Percentiles rank a stretch among this genome's conserved stretches.
Conservation (phyloP, 2,329 filamentous ascomycete species). For the Orbilia ellipsospora region DNA sequence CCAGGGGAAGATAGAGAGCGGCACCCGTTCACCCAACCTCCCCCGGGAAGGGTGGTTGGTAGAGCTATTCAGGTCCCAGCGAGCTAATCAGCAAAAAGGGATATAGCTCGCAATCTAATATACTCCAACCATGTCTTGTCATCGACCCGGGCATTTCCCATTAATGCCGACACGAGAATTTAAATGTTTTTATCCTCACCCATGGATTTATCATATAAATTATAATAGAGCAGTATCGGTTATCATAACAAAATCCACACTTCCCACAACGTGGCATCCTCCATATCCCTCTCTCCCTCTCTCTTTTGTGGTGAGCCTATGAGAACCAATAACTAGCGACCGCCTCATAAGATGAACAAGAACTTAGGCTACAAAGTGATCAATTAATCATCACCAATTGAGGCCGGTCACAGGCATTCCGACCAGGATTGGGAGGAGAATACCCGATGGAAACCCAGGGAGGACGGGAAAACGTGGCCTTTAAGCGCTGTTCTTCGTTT, state of each 20-base stretch:
- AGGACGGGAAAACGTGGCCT: slow-evolving; percentile 48
- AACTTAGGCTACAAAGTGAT: no score
- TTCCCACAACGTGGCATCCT: no score
- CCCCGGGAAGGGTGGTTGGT: slow-evolving; percentile 22
- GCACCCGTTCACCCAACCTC: background rate
- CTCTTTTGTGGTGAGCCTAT: no score
- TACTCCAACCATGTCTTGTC: slow-evolving; percentile 2
- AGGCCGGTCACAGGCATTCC: background rate
- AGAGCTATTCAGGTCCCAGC: background rate
- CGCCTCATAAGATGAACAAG: no score
- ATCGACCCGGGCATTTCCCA: background rate
- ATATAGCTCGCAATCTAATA: slow-evolving; percentile 38
- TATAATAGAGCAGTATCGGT: background rate
- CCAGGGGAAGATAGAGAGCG: background rate
- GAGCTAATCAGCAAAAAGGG: slow-evolving; percentile 13
- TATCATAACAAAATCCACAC: background rate
- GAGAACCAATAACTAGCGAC: no score
- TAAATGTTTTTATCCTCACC: background rate
- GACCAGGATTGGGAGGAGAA: background rate
- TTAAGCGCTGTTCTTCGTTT: slow-evolving; percentile 44
- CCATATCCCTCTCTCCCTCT: no score
- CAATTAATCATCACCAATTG: no score
- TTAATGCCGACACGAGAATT: no score
- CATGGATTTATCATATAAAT: background rate
- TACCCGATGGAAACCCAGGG: slow-evolving; percentile 13